Percentiles rank a stretch among this genome's conserved stretches.
Conservation (phyloP, 257 asterid species). For the Salvia rosmarinus region DNA sequence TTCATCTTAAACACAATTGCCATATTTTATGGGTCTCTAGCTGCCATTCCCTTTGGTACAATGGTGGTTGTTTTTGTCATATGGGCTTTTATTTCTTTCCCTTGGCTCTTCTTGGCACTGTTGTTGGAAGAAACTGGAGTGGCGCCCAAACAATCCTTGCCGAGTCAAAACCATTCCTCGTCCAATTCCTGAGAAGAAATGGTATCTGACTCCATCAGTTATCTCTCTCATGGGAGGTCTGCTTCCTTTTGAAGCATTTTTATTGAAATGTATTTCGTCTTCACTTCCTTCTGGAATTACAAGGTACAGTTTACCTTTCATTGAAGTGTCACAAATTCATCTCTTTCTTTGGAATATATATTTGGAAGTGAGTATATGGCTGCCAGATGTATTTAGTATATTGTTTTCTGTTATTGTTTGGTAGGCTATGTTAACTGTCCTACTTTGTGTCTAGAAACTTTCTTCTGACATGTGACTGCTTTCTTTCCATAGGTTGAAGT, state of each 20-base stretch:
- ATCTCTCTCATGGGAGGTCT: constrained; percentile 88
- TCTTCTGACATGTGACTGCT: background rate
- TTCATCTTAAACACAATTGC: constrained; percentile 73
- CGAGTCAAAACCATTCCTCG: constrained; percentile 90
- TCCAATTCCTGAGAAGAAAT: constrained; percentile 92
- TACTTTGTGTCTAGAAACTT: background rate
- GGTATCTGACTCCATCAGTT: constrained; percentile 76
- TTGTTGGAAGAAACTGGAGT: constrained; percentile 82
- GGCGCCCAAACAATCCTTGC: constrained; percentile 89
- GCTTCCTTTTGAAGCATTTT: constrained; percentile 86
- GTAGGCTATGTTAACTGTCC: background rate
- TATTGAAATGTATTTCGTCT: constrained; percentile 85
- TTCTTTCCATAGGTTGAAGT: background rate
- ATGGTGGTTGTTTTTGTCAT: constrained; percentile 76
- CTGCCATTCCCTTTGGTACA: constrained; percentile 91
- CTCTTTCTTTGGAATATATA: background rate
- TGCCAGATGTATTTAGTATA: background rate
- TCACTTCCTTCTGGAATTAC: constrained; percentile 95
- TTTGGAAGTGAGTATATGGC: background rate
- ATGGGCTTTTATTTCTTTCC: constrained; percentile 86
- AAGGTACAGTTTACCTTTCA: constrained; percentile 52
- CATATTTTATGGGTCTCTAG: constrained; percentile 78
- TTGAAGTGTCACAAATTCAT: background rate
- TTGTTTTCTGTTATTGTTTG: background rate
- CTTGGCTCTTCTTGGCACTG: constrained; percentile 83